phyloP scores from a whole-genome alignment of 73 alveolate species.

The Paramecium pentaurelia region DNA sequence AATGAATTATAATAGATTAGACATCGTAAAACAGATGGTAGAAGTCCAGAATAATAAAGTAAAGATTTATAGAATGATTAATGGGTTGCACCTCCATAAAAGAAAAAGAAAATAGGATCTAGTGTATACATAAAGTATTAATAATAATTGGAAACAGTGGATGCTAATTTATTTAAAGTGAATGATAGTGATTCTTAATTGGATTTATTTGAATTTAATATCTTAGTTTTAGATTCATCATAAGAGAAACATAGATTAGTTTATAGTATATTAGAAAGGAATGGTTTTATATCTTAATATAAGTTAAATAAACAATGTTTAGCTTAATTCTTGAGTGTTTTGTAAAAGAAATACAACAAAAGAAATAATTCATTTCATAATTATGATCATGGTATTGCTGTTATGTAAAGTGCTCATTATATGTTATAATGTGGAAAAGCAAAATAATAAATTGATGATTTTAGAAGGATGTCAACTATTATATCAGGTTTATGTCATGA shows the following conservation, averaged over 20 bases:
- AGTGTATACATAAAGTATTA: background rate
- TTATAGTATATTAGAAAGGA: slow-evolving; percentile 26
- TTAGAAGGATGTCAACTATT: slow-evolving; percentile 16
- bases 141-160: background rate
- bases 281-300: slow-evolving; percentile 14
- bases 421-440: slow-evolving; percentile 23
- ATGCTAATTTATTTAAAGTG: background rate
- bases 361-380: slow-evolving; percentile 55
- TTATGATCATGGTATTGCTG: slow-evolving; percentile 60
- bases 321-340: slow-evolving; percentile 42
- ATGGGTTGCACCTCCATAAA: background rate
- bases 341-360: slow-evolving; percentile 33
- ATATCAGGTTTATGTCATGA: slow-evolving; percentile 65
- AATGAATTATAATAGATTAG: slow-evolving; percentile 15
- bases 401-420: slow-evolving; percentile 51
- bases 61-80: background rate
- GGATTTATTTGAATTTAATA: slow-evolving; percentile 52
- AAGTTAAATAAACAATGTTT: background rate
- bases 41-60: background rate
- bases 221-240: background rate
- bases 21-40: slow-evolving; percentile 8
- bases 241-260: slow-evolving; percentile 41
- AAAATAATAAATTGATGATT: background rate
- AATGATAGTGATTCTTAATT: background rate
- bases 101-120: slow-evolving; percentile 10